These are phyloP conservation scores for Colletotrichum sp. DNA, from an alignment of 2,329 filamentous ascomycete genomes.

Conservation along the genomic window DNA sequence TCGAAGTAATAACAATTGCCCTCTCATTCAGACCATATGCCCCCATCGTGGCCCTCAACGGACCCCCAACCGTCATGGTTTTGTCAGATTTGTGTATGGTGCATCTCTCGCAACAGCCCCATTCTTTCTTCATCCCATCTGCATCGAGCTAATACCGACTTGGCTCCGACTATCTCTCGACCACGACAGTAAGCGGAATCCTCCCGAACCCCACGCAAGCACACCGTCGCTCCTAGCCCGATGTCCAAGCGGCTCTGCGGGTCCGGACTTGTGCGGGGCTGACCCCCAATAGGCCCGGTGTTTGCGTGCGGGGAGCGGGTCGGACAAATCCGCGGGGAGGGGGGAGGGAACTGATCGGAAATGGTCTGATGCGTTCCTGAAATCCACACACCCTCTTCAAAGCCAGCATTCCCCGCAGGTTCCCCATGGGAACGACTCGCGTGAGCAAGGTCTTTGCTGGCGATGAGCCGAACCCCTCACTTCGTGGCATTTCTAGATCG, in stretches of 20 bases:
- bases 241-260: conserved; percentile 7
- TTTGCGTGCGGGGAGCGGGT: not conserved
- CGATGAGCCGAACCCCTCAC: not conserved
- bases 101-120: not conserved
- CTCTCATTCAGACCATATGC: not conserved
- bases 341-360: not conserved
- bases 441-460: not conserved
- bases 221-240: not conserved
- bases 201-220: conserved; percentile 8
- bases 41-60: not conserved
- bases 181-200: not conserved
- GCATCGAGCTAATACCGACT: not conserved
- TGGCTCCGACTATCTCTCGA: not conserved
- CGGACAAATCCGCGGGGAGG: not conserved
- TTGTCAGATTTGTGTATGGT: not conserved
- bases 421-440: not conserved
- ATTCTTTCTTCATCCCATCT: not conserved
- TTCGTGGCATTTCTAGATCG: not conserved
- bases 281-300: conserved; percentile 3
- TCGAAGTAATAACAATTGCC: not conserved
- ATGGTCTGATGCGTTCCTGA: not conserved
- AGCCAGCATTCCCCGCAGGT: not conserved
- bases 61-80: not conserved
- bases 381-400: not conserved
- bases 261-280: not conserved